Percentiles rank a stretch among this genome's conserved stretches.
phyloP scores from a whole-genome alignment of 2,329 filamentous ascomycete genomes.

The Colletotrichum sp. region DNA sequence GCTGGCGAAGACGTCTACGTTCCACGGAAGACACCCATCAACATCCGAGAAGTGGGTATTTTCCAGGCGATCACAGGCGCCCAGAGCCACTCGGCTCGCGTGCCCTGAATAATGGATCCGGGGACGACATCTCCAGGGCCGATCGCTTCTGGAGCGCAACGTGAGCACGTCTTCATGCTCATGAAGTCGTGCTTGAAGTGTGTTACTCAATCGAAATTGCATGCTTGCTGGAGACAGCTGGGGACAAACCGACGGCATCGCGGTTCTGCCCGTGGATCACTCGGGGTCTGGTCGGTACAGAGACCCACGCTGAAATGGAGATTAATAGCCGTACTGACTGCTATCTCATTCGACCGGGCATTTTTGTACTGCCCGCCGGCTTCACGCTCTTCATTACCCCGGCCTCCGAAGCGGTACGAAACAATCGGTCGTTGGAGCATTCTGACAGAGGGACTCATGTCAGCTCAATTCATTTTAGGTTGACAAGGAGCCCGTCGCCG shows the following conservation, averaged over 20 bases:
- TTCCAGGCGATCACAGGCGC: neutral
- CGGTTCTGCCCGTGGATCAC: neutral
- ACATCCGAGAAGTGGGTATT: neutral
- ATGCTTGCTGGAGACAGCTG: neutral
- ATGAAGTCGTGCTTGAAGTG: neutral
- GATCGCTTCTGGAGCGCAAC: neutral
- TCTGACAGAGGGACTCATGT: neutral
- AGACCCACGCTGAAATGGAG: neutral
- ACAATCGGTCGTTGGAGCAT: neutral
- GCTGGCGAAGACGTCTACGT: neutral
- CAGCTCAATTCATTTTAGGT: conserved; percentile 3
- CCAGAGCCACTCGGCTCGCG: conserved; percentile 2
- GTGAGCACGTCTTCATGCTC: conserved; percentile 1
- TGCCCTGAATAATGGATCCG: neutral
- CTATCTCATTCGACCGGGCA: neutral
- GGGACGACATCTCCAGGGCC: neutral
- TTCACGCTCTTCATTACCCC: neutral
- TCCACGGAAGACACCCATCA: neutral
- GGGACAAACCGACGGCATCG: neutral
- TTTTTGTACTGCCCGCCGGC: neutral
- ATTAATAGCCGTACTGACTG: neutral
- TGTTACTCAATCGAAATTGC: neutral
- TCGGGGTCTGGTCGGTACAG: neutral
- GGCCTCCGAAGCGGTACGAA: neutral
- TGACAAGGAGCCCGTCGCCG: neutral